Base-by-base conservation (phyloP, 257 asterid species). In the Fraxinus excelsior region DNA sequence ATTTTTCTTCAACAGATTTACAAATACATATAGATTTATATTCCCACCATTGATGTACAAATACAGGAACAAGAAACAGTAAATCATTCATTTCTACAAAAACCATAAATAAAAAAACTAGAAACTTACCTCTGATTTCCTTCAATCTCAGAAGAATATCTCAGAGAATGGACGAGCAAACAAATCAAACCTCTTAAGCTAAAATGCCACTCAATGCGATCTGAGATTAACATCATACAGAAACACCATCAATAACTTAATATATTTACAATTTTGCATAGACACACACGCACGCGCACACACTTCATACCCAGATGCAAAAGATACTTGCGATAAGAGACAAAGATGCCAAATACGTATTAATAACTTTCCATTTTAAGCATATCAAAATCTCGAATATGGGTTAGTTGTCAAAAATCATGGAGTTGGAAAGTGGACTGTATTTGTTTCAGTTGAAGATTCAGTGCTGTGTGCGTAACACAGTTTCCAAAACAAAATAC, bases 91-190 rank as follows among this genome's bases (percentile, higher is more conserved):
- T 60, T 64, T 44, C 38, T 25, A 21, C 23, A 16, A 72, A 56
- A 83, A 56, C 32, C 67, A 70, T 14, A 40, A 40, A 40, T 0
- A 40, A 40, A 40, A 14, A 46, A 51, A 18, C 2, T 6, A 5
- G 25, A 53, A 79, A 42, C 74, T 70, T 34, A 84, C 88, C 82
- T 74, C 46, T 53, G 14, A 60, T 25, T 19, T 67, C 64, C 60
- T 72, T 49, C 10, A 56, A 71, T 53, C 80, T 71, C 65, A 71
- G 74, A 37, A 38, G 80, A 74, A 32, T 60, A 37, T 74, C 49
- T 77, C 78, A 73, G 53, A 70, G 26, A 70, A 71, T 66, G 34
- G 29, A 58, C 68, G 21, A 32, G 81, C 70, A 38, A 56, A 76
- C 8, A 19, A 21, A 60, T 10, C 56, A 42, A 80, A 65, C 67